These are phyloP conservation scores for Cladophialophora carrionii DNA, from an alignment of 2,329 filamentous ascomycete genomes.

Conservation along the genomic window DNA sequence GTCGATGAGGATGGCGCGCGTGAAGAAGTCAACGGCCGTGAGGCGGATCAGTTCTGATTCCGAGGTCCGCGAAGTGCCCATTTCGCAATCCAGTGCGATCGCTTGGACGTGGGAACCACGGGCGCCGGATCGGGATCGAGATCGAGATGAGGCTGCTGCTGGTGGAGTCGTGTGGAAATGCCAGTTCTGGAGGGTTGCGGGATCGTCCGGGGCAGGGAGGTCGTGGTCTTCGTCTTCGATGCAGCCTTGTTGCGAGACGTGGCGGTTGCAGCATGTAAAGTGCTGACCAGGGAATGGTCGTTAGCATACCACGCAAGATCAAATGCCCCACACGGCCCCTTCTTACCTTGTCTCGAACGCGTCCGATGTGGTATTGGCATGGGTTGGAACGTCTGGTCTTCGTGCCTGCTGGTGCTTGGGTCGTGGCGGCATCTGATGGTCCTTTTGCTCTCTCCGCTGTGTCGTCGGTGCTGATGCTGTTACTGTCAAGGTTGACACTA, in stretches of 20 bases:
- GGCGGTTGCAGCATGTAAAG: conserved; percentile 25
- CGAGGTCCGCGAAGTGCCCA: conserved; percentile 53
- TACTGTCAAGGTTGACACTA: not conserved
- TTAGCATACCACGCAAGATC: not conserved
- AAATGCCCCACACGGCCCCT: not conserved
- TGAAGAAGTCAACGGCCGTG: conserved; percentile 58
- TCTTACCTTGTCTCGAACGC: conserved; percentile 15
- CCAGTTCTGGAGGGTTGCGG: conserved; percentile 9
- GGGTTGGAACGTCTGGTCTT: not conserved
- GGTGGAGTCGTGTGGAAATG: conserved; percentile 19
- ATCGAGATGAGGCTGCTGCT: not conserved
- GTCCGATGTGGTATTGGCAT: conserved; percentile 19
- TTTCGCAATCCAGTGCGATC: conserved; percentile 61
- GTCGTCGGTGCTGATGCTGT: not conserved
- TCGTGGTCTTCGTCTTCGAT: conserved; percentile 6
- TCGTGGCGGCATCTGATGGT: not conserved
- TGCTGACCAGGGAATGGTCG: conserved; percentile 2
- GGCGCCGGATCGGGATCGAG: not conserved
- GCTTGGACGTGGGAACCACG: conserved; percentile 25
- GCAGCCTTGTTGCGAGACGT: conserved; percentile 23
- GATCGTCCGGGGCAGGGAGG: conserved; percentile 13
- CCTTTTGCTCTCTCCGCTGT: not conserved
- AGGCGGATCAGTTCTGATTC: conserved; percentile 59
- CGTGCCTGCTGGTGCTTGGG: not conserved
- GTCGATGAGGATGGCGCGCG: conserved; percentile 53